Base-by-base conservation (phyloP, 495 filamentous ascomycete species). In the Lindgomyces ingoldianus region DNA sequence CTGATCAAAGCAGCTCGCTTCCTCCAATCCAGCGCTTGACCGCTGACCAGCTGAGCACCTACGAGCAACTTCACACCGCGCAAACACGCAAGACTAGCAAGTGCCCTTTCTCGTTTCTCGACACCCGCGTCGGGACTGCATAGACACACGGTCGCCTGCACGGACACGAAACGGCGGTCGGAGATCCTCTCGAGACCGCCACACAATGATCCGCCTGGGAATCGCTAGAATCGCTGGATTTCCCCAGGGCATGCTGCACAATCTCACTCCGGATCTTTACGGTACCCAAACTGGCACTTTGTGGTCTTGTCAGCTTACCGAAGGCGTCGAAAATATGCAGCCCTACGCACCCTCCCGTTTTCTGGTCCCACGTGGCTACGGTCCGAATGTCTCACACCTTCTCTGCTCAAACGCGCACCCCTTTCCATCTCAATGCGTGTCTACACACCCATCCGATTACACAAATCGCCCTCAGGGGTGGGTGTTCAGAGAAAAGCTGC, bases 321-420 rank as follows among this genome's bases (percentile, higher is more conserved):
- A 16, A 63, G 48, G 11, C 45, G 22, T 25, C 47, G 19, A 26
- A 45, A 16, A 54, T 18, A 33, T 70, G 68, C 68, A 70, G 68
- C 68, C 68, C 68, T 70, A 70, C 66, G 68, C 68, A 51, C 52
- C 12, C 46, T 36, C 52, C 68, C 68, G 58, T 53, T 46, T 60
- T 26, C 52, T 44, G 26, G 39, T 29, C 25, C 58, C 68, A 70
- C 68, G 68, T 70, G 68, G 57, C 41, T 30, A 44, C 55, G 62
- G 46, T 61, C 66, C 58, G 67, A 49, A 53, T 65, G 62, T 62
- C 52, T 62, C 53, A 70, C 62, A 11, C 39, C 22, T 26, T 52
- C 42, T 46, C 27, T 29, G 12, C 18, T 22, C 18, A 24, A 16
- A 58, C 46, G 42, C 55, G 25, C 25, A 30, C 18, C 10, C 39